Evolutionary conservation across 805 yeast species (phyloP).

Genomic region (Ogataea philodendri): DNA sequence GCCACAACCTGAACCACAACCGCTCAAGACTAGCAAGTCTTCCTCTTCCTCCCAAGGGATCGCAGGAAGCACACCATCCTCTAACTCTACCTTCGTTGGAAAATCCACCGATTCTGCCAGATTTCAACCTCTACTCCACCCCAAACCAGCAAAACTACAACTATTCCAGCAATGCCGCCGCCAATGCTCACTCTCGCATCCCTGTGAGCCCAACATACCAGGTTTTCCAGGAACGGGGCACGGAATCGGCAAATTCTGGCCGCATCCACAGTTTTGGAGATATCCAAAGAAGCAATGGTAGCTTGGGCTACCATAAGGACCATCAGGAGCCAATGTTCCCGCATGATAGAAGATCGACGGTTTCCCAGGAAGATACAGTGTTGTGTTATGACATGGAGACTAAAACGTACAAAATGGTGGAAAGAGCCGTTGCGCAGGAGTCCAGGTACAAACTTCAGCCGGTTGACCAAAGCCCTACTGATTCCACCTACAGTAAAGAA

Average conservation of each 20-base stretch:
- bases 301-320: slow-evolving; percentile 1
- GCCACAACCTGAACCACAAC: no score
- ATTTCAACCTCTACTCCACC: slow-evolving; percentile 1
- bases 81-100: neutral
- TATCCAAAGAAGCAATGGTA: slow-evolving; percentile 4
- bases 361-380: neutral
- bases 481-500: slow-evolving; percentile 2
- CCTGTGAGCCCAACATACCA: slow-evolving; percentile 6
- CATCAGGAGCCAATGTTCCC: neutral
- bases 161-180: slow-evolving; percentile 1
- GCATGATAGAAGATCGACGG: slow-evolving; percentile 1
- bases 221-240: no score
- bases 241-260: no score
- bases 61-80: no score
- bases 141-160: slow-evolving; percentile 2
- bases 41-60: no score
- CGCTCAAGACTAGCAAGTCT: no score
- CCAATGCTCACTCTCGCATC: neutral
- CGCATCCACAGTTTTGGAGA: no score
- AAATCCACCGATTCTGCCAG: neutral
- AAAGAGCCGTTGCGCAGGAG: slow-evolving; percentile 2
- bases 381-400: slow-evolving; percentile 17
- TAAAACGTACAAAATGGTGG: slow-evolving; percentile 12
- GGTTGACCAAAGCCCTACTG: slow-evolving; percentile 3
- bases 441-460: slow-evolving; percentile 1